A percentile compares a stretch with the other conserved stretches of the same genome.
These are phyloP conservation scores for Capsicum baccatum DNA, from an alignment of 257 asterid genomes.

Conservation along the genomic window DNA sequence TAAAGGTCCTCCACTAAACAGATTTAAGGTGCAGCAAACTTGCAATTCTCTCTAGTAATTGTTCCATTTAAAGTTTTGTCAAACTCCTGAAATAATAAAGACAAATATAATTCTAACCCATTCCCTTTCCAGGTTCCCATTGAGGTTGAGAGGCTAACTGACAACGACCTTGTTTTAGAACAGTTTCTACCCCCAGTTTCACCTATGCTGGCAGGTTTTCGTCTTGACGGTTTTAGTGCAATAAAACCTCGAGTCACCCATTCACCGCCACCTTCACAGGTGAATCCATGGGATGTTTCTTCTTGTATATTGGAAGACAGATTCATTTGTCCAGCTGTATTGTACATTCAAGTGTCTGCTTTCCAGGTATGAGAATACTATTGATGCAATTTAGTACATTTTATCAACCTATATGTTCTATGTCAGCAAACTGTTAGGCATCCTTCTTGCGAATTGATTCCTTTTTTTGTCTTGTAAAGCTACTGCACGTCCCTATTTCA, in stretches of 20 bases:
- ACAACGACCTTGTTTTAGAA: constrained; percentile 84
- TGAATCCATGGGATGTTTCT: constrained; percentile 43
- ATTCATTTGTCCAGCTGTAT: constrained; percentile 76
- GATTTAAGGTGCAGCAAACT: constrained; percentile 77
- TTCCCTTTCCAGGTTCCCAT: constrained; percentile 77
- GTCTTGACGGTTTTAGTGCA: constrained; percentile 87
- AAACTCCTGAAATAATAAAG: constrained; percentile 10
- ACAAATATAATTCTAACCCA: neutral
- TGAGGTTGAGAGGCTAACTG: constrained; percentile 81
- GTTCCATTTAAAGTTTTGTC: constrained; percentile 17
- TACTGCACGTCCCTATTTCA: neutral
- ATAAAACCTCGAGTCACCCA: constrained; percentile 81
- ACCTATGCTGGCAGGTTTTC: constrained; percentile 93
- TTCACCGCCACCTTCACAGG: constrained; percentile 68
- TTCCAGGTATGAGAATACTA: constrained; percentile 67
- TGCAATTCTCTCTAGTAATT: neutral
- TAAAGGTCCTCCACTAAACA: constrained; percentile 70
- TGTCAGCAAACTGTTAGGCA: constrained; percentile 18
- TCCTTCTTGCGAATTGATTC: neutral
- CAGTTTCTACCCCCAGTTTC: constrained; percentile 80
- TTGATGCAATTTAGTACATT: constrained; percentile 13
- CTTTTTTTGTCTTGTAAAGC: neutral
- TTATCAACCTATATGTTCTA: constrained; percentile 6
- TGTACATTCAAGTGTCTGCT: constrained; percentile 85
- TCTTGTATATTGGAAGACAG: constrained; percentile 73